Evolutionary conservation across 2,329 filamentous ascomycete species (phyloP).

Genomic region (Epichloe gansuensis): DNA sequence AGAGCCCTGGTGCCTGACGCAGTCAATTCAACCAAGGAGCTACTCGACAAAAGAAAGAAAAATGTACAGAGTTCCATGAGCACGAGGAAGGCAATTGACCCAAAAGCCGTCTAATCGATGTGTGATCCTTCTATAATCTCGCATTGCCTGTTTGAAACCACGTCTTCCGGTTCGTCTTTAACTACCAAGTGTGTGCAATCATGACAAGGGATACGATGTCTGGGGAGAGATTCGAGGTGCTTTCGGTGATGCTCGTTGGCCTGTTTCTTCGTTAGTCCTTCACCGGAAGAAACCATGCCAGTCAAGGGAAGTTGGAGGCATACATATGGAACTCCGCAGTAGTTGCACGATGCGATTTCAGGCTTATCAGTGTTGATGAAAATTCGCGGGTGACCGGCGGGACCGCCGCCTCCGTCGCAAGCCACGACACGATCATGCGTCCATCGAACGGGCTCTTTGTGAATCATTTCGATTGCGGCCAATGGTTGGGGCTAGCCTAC

Average conservation of each 20-base stretch:
- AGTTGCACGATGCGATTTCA: slow-evolving; percentile 79
- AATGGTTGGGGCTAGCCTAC: slow-evolving; percentile 63
- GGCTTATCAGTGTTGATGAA: slow-evolving; percentile 99
- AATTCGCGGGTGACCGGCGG: slow-evolving; percentile 79
- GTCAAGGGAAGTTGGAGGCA: slow-evolving; percentile 23
- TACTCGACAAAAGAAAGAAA: background rate
- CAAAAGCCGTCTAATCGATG: background rate
- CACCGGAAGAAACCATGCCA: background rate
- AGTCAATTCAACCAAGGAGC: background rate
- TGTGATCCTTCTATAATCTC: background rate
- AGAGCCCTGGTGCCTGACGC: background rate
- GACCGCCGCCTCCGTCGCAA: slow-evolving; percentile 87
- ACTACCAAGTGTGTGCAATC: slow-evolving; percentile 9
- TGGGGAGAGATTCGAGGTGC: slow-evolving; percentile 72
- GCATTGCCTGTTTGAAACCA: background rate
- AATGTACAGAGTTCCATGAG: background rate
- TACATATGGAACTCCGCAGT: slow-evolving; percentile 91
- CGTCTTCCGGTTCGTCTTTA: background rate
- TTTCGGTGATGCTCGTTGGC: slow-evolving; percentile 81
- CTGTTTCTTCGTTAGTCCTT: slow-evolving; percentile 31
- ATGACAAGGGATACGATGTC: slow-evolving; percentile 69
- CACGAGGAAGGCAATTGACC: background rate
- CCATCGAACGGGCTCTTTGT: slow-evolving; percentile 92
- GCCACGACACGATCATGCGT: slow-evolving; percentile 68
- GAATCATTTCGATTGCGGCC: slow-evolving; percentile 89